Evolutionary conservation across 768 basidiomycete genomes (phyloP).

Genomic region (Lactifluus echinatus): DNA sequence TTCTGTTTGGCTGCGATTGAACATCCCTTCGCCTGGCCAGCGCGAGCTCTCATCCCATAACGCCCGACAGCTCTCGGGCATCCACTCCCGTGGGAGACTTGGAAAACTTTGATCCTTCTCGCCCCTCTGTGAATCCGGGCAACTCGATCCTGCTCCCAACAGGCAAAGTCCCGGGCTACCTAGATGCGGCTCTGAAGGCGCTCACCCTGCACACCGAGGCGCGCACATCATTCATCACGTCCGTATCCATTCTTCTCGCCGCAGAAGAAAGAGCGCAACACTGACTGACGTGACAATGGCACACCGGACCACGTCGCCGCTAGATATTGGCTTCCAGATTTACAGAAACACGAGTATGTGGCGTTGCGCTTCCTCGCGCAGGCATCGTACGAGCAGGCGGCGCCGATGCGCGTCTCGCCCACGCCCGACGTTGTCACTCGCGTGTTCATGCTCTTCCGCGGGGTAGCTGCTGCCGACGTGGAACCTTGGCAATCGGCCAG

Average conservation of each 20-base stretch:
- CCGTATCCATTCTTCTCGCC: conserved; percentile 19
- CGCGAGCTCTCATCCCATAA: background rate
- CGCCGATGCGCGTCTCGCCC: conserved; percentile 31
- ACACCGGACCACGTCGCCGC: too few relatives aligned
- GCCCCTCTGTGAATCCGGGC: background rate
- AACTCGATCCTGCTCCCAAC: conserved; percentile 24
- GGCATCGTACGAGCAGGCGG: conserved; percentile 33
- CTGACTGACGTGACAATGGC: background rate
- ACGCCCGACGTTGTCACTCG: conserved; percentile 36
- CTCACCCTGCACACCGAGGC: conserved; percentile 37
- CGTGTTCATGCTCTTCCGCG: conserved; percentile 41
- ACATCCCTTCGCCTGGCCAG: background rate
- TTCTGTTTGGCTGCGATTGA: background rate
- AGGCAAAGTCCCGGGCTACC: conserved; percentile 28
- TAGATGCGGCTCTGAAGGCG: conserved; percentile 27
- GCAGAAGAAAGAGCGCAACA: too few relatives aligned
- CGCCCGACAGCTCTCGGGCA: background rate
- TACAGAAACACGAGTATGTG: conserved; percentile 32
- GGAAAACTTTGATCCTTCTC: conserved; percentile 8
- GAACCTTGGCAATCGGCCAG: background rate
- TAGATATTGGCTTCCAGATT: conserved; percentile 36
- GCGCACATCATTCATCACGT: conserved; percentile 41
- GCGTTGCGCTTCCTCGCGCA: conserved; percentile 40
- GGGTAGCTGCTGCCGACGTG: conserved; percentile 24
- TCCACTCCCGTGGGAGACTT: background rate